Base-by-base conservation (phyloP, 202 grass and related monocot species). In the Eragrostis tef region DNA sequence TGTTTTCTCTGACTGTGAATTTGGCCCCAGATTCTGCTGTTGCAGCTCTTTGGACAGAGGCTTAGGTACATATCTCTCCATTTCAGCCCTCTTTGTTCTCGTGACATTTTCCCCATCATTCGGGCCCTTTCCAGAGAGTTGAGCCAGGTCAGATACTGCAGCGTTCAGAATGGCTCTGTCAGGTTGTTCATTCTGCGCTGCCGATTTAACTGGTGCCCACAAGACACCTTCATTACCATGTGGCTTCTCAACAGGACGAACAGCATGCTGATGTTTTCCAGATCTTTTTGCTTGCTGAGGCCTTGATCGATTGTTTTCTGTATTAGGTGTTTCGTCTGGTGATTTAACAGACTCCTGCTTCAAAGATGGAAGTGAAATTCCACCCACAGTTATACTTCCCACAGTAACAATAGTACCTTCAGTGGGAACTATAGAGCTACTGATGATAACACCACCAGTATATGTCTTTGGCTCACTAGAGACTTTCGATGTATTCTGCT, bases 21-120 rank as follows among this genome's bases (percentile, higher is more conserved):
- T 67, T 74, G 83, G 79, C n/a, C 49, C 71, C 7, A 73, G 36
- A 81, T 90, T 93, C 54, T 91, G 91, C 47, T 90, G 91, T 36
- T 95, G 92, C 68, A 93, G 70, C 64, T 94, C 91, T 86, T 94
- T 92, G 45, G 88, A 83, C 25, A 95, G 79, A 82, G 93, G 96
- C 79, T 99, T 96, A 39, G 96, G 96, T 77, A 99, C 90, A 86
- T 99, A 99, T 72, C 96, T 91, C 81, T 99, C 93, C 83, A 99
- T 96, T 87, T 99, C 96, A 70, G 96, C 93, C 82, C 96, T 99
- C 81, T 93, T 95, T 88, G 83, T 84, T 88, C 77, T 93, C 64
- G 81, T 86, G 42, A 84, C 78, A 84, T 84, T 88, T 27, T 93
- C 89, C 56, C 70, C 76, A 79, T 96, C 90, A 26, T 57, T 85